Percentiles rank a stretch among this genome's conserved stretches.
Conservation (phyloP, 371 early-diverging fungal genomes). For the Enteropsectra breve region DNA sequence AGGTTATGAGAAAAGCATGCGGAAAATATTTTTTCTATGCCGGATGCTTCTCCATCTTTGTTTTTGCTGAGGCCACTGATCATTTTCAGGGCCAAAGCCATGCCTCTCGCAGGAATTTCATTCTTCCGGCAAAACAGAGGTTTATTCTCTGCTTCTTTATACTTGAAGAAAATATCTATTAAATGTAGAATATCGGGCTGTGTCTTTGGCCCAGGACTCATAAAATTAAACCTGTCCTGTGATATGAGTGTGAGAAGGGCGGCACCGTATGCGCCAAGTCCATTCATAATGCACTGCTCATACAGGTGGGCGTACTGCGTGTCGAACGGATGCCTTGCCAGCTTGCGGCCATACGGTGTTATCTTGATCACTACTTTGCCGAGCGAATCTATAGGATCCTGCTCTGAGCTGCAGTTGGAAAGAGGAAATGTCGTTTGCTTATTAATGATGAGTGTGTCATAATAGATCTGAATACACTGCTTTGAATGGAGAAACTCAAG, state of each 20-base stretch:
- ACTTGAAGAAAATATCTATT: conserved; percentile 27
- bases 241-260: conserved; percentile 38
- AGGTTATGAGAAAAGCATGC: conserved; percentile 47
- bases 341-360: conserved; percentile 42
- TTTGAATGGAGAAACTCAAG: conserved; percentile 33
- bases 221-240: conserved; percentile 51
- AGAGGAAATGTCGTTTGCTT: neutral
- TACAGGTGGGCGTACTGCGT: conserved; percentile 37
- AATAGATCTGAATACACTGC: conserved; percentile 17
- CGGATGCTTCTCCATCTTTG: conserved; percentile 28
- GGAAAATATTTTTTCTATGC: conserved; percentile 40
- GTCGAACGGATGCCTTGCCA: conserved; percentile 49
- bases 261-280: conserved; percentile 26
- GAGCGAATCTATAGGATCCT: neutral
- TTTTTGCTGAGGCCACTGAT: conserved; percentile 27
- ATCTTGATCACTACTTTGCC: conserved; percentile 29
- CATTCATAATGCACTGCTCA: conserved; percentile 16
- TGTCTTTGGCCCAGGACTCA: conserved; percentile 15
- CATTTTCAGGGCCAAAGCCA: conserved; percentile 31
- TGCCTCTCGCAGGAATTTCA: conserved; percentile 24
- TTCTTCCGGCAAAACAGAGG: conserved; percentile 32
- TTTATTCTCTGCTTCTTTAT: conserved; percentile 33
- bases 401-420: neutral
- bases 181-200: conserved; percentile 40
- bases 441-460: conserved; percentile 1